Conservation (phyloP, 1,284 basidiomycete species). For the Exobasidium cylindrosporum region DNA sequence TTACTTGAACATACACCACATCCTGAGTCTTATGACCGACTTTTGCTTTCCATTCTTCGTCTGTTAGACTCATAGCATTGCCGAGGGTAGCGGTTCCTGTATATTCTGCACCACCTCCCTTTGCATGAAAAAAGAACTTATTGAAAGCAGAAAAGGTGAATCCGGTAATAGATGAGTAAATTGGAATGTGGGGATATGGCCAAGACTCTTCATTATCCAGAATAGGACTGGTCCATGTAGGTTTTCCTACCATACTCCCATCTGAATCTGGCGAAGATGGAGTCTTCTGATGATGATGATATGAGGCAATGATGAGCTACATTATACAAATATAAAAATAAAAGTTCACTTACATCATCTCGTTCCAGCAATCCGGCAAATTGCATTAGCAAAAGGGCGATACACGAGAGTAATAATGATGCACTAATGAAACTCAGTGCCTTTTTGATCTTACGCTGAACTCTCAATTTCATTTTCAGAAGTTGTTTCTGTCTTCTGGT, state of each 20-base stretch:
- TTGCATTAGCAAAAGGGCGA: too few species aligned
- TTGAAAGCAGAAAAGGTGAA: slow-evolving; percentile 5
- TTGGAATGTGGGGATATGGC: background rate
- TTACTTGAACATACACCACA: background rate
- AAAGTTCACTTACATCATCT: too few species aligned
- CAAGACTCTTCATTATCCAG: background rate
- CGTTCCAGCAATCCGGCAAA: too few species aligned
- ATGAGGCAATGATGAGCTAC: too few species aligned
- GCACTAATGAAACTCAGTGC: too few species aligned
- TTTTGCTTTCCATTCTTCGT: background rate
- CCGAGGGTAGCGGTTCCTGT: background rate
- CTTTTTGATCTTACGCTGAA: too few species aligned
- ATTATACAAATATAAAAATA: too few species aligned
- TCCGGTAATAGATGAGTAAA: background rate
- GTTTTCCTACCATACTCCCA: background rate
- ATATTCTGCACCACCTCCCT: background rate
- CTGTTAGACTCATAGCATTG: background rate
- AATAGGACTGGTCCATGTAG: background rate
- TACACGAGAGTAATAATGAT: too few species aligned
- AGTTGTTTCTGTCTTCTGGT: background rate
- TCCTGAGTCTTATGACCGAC: background rate
- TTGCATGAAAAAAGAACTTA: background rate
- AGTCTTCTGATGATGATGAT: too few species aligned
- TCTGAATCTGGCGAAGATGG: background rate
- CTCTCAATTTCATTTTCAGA: background rate